A percentile compares a stretch with the other conserved stretches of the same genome.
phyloP scores from a whole-genome alignment of 2,329 filamentous ascomycete species.

The Lasiodiplodia gonubiensis region DNA sequence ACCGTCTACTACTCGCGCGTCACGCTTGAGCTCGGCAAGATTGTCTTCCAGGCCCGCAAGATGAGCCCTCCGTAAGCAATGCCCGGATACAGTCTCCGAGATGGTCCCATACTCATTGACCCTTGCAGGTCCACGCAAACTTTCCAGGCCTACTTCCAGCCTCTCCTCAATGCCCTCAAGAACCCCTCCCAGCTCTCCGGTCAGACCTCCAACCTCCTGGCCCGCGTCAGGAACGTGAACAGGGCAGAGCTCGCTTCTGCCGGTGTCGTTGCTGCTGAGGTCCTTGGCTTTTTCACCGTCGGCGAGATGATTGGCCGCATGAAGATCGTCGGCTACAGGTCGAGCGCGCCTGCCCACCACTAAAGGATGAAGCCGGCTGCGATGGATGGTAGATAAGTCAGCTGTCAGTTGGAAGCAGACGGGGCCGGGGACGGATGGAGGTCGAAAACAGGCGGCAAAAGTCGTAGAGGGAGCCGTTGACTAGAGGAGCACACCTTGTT shows the following conservation, averaged over 20 bases:
- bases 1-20: constrained; percentile 93
- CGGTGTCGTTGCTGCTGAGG: constrained; percentile 82
- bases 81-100: not conserved
- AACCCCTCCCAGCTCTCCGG: constrained; percentile 64
- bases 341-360: constrained; percentile 42
- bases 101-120: constrained; percentile 13
- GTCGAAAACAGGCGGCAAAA: constrained; percentile 23
- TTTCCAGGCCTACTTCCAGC: constrained; percentile 87
- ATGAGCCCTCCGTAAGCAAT: constrained; percentile 91
- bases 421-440: constrained; percentile 19
- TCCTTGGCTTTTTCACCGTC: constrained; percentile 95
- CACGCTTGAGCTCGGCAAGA: constrained; percentile 82
- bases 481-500: constrained; percentile 29
- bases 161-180: constrained; percentile 70
- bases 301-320: constrained; percentile 95
- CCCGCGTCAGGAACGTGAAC: constrained; percentile 71
- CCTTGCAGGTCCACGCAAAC: constrained; percentile 71
- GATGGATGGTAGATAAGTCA: constrained; percentile 13
- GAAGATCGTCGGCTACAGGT: constrained; percentile 88
- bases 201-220: constrained; percentile 61
- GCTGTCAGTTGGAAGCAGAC: constrained; percentile 17
- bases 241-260: constrained; percentile 72
- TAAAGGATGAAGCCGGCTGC: constrained; percentile 30
- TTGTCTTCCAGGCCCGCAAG: constrained; percentile 85
- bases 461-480: constrained; percentile 24